These are phyloP conservation scores for Penicillium occitanis DNA, from an alignment of 2,329 filamentous ascomycete genomes.

Conservation along the genomic window DNA sequence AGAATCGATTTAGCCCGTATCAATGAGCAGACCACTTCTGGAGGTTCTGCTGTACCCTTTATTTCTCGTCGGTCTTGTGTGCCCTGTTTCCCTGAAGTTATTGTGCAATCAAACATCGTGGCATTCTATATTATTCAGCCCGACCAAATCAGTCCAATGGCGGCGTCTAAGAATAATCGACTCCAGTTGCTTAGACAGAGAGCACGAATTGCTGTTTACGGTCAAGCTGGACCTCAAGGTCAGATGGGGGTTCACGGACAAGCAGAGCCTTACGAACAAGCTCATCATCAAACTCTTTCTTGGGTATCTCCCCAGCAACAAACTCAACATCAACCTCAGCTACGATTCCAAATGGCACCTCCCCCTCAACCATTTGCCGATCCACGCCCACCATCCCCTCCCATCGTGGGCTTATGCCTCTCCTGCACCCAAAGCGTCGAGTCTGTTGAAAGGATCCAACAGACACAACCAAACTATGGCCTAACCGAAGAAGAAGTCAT, in stretches of 20 bases:
- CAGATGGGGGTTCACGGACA: not conserved
- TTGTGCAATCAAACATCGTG: not conserved
- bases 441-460: not conserved
- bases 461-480: slow-evolving; percentile 6
- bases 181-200: not conserved
- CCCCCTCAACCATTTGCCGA: not conserved
- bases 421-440: not conserved
- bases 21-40: not conserved
- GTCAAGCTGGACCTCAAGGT: not conserved
- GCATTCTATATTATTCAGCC: not conserved
- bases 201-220: not conserved
- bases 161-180: not conserved
- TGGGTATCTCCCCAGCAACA: not conserved
- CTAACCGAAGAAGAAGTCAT: slow-evolving; percentile 2
- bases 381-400: not conserved
- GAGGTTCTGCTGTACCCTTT: not conserved
- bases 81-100: not conserved
- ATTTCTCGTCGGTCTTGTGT: not conserved
- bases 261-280: not conserved
- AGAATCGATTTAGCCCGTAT: not conserved
- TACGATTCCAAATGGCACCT: not conserved
- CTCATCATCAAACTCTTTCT: not conserved
- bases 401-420: slow-evolving; percentile 9
- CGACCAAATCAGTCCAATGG: not conserved
- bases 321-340: not conserved